These are phyloP conservation scores for Fusarium humuli DNA, from an alignment of 2,329 filamentous ascomycete genomes.

Conservation along the genomic window DNA sequence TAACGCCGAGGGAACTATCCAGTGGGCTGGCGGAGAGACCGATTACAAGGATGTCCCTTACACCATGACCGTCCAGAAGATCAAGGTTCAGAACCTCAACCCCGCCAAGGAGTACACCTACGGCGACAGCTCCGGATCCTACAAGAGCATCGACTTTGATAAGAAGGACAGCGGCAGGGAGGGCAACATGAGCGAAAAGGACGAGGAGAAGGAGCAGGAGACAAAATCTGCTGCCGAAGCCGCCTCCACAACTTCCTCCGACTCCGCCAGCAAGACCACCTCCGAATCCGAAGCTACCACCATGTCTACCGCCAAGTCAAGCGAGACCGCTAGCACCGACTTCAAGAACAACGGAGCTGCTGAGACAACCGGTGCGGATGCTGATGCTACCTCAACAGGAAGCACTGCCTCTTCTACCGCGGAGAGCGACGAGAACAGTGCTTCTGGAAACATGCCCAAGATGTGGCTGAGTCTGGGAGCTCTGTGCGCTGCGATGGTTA, in stretches of 20 bases:
- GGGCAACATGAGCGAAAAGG: neutral
- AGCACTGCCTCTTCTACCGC: conserved; percentile 17
- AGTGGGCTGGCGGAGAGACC: conserved; percentile 73
- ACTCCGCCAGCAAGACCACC: neutral
- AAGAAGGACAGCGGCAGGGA: conserved; percentile 12
- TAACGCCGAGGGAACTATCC: conserved; percentile 67
- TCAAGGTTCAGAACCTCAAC: conserved; percentile 58
- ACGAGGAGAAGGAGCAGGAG: neutral
- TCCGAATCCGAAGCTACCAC: conserved; percentile 9
- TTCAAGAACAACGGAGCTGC: conserved; percentile 29
- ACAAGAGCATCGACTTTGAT: conserved; percentile 42
- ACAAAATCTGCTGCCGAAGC: neutral
- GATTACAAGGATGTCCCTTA: conserved; percentile 60
- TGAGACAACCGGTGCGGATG: neutral
- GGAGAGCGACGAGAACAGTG: neutral
- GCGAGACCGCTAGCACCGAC: neutral
- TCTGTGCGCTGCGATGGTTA: conserved; percentile 6
- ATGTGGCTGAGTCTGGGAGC: conserved; percentile 16
- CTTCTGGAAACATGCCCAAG: conserved; percentile 15
- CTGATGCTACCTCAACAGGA: neutral
- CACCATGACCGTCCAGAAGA: conserved; percentile 66
- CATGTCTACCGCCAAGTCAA: conserved; percentile 1
- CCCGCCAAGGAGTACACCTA: conserved; percentile 51
- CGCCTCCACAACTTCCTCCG: conserved; percentile 2
- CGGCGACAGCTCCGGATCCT: conserved; percentile 42